Conservation (phyloP, 352 stramenopile species). For the Phytophthora macrochlamydospora region DNA sequence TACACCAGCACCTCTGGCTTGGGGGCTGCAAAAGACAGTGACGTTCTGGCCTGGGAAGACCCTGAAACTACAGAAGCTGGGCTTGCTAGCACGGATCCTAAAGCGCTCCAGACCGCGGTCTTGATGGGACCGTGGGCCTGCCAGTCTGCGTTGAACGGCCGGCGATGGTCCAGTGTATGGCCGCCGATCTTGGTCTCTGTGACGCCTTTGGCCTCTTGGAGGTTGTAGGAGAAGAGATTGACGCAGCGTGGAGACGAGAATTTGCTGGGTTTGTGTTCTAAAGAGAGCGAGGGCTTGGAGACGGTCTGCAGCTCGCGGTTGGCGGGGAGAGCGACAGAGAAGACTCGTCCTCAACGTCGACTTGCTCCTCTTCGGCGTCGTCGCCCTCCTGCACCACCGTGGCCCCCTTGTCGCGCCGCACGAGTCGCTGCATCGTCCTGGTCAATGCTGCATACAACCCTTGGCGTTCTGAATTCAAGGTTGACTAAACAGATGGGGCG, state of each 20-base stretch:
- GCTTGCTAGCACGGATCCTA: too few relatives aligned
- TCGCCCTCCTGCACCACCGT: slow-evolving; percentile 26
- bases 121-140: slow-evolving; percentile 36
- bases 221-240: slow-evolving; percentile 65
- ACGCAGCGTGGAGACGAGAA: slow-evolving; percentile 43
- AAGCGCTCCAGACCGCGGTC: slow-evolving; percentile 21
- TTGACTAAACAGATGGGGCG: neutral
- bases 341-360: slow-evolving; percentile 3
- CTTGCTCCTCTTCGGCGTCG: slow-evolving; percentile 16
- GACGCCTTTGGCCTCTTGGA: slow-evolving; percentile 27
- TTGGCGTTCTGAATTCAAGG: neutral
- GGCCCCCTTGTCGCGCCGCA: slow-evolving; percentile 27
- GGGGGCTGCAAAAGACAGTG: slow-evolving; percentile 40
- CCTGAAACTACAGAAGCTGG: neutral
- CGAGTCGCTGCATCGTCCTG: slow-evolving; percentile 26
- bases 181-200: slow-evolving; percentile 82
- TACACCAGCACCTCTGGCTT: slow-evolving; percentile 56
- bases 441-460: slow-evolving; percentile 1
- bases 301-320: slow-evolving; percentile 12
- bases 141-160: slow-evolving; percentile 39
- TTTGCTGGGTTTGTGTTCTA: slow-evolving; percentile 25
- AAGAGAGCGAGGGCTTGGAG: neutral
- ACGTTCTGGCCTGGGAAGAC: slow-evolving; percentile 34
- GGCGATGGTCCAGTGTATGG: slow-evolving; percentile 64
- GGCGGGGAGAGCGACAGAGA: neutral